phyloP scores from a whole-genome alignment of 2,329 filamentous ascomycete species.

The Colletotrichum sp. region DNA sequence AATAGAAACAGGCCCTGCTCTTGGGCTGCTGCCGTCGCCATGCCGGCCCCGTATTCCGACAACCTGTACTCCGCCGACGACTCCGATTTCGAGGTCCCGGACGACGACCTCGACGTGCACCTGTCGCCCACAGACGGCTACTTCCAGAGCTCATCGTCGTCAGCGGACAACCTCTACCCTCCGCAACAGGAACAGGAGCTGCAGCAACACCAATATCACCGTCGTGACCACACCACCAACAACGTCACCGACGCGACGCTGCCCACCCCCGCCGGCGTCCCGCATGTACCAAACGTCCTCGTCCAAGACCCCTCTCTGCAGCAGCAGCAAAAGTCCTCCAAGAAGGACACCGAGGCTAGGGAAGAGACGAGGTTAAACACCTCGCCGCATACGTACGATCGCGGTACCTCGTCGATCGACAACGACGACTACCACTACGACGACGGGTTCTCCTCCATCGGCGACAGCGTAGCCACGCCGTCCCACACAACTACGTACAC shows the following conservation, averaged over 20 bases:
- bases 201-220: neutral
- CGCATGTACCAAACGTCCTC: constrained; percentile 52
- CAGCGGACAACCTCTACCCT: constrained; percentile 27
- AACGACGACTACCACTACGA: neutral
- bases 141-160: constrained; percentile 46
- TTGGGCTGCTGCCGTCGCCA: constrained; percentile 29
- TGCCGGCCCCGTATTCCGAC: constrained; percentile 50
- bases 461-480: constrained; percentile 15
- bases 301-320: constrained; percentile 54
- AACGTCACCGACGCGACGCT: constrained; percentile 26
- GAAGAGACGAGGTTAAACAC: constrained; percentile 42
- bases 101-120: constrained; percentile 26
- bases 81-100: constrained; percentile 16
- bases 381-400: neutral
- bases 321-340: constrained; percentile 33
- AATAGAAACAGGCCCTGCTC: constrained; percentile 19
- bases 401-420: neutral
- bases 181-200: constrained; percentile 12
- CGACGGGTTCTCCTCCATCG: constrained; percentile 12
- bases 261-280: constrained; percentile 39
- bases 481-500: constrained; percentile 10
- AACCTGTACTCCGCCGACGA: constrained; percentile 27
- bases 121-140: constrained; percentile 59
- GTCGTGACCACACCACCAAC: neutral
- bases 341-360: constrained; percentile 47